Base-by-base conservation (phyloP, 2,329 filamentous ascomycete species). In the Stagonosporopsis rhizophila region DNA sequence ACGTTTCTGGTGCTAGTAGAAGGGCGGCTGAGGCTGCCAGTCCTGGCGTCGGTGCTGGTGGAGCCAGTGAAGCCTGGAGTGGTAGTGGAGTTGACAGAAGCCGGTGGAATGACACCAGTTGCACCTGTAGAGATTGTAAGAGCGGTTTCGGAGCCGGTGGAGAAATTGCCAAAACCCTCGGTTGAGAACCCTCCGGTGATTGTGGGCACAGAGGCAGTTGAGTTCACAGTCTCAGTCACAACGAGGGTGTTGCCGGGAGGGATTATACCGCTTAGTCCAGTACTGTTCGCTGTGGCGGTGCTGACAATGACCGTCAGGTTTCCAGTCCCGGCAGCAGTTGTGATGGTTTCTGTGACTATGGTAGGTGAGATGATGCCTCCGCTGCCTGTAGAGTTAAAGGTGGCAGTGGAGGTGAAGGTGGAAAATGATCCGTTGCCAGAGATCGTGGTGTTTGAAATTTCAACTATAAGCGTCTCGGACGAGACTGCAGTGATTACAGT, bases 271-370 rank as follows among this genome's bases (percentile, higher is more conserved):
- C n/a, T 49, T 1, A 15, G 27, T 39, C 54, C 54, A 27, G 54
- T 66, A 35, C 58, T 55, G 41, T 56, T 52, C 2, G 50, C 32
- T 19, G 51, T 61, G 32, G 44, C 50, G 15, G 50, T 60, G 4
- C 44, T 23, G 35, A 20, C 8, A 14, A 19, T 23, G 25, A 50
- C 34, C 8, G 56, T 59, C 7, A 52, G 37, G 28, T 54, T 55
- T 15, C 39, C 50, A 9, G 37, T 53, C 2, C 52, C 53, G 19
- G 50, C 20, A 46, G 51, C 44, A 19, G 40, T 32, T 5, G 47
- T 47, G 25, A 56, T 48, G 28, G 44, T 20, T n/a, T 50, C 59
- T 12, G 52, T 61, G 20, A 44, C 15, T n/a, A 57, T 19, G 0
- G 49, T 54, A 1, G 59, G 53, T 3, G 58, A 41, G 25, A 48